Evolutionary conservation across 2,329 filamentous ascomycete species (phyloP).

Genomic region (Botrytis aclada): DNA sequence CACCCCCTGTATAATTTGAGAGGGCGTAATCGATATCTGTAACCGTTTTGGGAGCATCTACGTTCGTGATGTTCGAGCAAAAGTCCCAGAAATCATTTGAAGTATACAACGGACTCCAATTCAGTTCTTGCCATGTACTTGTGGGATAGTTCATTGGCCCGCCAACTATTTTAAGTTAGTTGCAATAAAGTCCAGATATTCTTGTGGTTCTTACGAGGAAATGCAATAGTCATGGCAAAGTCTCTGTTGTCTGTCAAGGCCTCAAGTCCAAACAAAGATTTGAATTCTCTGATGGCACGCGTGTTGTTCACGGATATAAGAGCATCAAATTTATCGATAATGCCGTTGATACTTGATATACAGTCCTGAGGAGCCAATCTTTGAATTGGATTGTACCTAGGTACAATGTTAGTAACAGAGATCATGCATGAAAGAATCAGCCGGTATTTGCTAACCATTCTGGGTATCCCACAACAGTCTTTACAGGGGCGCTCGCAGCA

Average conservation of each 20-base stretch:
- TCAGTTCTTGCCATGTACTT: constrained; percentile 53
- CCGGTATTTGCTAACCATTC: constrained; percentile 42
- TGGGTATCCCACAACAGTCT: constrained; percentile 44
- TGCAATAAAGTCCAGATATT: background rate
- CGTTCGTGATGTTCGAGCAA: constrained; percentile 50
- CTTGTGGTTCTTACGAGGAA: constrained; percentile 36
- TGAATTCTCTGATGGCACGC: constrained; percentile 45
- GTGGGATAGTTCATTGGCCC: constrained; percentile 49
- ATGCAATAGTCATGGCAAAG: constrained; percentile 48
- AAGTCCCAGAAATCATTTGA: constrained; percentile 50
- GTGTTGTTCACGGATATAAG: constrained; percentile 45
- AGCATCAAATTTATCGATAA: constrained; percentile 49
- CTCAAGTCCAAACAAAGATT: constrained; percentile 48
- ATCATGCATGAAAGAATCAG: background rate
- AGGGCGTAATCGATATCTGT: constrained; percentile 46
- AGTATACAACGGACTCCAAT: constrained; percentile 45
- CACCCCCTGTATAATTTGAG: constrained; percentile 48
- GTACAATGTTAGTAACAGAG: background rate
- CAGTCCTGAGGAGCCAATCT: constrained; percentile 50
- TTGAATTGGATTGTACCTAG: constrained; percentile 45
- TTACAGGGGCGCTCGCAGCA: constrained; percentile 45
- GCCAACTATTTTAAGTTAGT: constrained; percentile 36
- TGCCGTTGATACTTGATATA: constrained; percentile 47
- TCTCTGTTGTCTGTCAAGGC: constrained; percentile 45
- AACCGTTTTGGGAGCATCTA: constrained; percentile 44